Conservation (phyloP, 83 land plant genomes). For the Picea abies region DNA sequence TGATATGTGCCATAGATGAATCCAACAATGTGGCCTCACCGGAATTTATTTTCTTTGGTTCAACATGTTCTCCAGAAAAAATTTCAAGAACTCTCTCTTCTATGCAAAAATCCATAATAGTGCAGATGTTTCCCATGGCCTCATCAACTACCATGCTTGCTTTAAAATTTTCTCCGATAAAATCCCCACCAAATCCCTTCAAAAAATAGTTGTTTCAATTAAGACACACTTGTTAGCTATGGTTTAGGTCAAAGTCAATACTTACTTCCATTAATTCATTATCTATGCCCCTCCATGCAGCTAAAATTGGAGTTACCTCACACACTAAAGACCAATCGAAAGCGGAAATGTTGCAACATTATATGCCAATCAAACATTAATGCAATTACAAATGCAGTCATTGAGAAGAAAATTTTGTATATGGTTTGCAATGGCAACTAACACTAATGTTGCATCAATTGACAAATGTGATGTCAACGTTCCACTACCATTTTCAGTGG, state of each 20-base stretch:
- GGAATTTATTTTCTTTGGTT: constrained; percentile 41
- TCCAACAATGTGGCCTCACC: constrained; percentile 66
- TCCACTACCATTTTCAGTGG: constrained; percentile 46
- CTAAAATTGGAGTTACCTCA: constrained; percentile 34
- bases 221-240: neutral
- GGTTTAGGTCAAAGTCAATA: neutral
- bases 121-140: constrained; percentile 71
- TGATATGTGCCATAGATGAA: constrained; percentile 62
- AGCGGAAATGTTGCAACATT: constrained; percentile 51
- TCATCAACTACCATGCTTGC: constrained; percentile 70
- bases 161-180: constrained; percentile 45
- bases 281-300: neutral
- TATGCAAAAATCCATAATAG: constrained; percentile 68
- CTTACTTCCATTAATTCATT: neutral
- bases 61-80: constrained; percentile 50
- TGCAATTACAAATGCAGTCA: constrained; percentile 32
- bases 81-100: constrained; percentile 45
- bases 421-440: constrained; percentile 56
- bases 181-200: constrained; percentile 51
- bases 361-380: constrained; percentile 49
- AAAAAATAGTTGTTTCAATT: constrained; percentile 41
- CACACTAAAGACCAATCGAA: constrained; percentile 30
- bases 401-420: constrained; percentile 50
- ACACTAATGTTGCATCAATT: constrained; percentile 38
- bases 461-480: constrained; percentile 49